Base-by-base conservation (phyloP, 331 rosid genomes). In the Quercus phellos region DNA sequence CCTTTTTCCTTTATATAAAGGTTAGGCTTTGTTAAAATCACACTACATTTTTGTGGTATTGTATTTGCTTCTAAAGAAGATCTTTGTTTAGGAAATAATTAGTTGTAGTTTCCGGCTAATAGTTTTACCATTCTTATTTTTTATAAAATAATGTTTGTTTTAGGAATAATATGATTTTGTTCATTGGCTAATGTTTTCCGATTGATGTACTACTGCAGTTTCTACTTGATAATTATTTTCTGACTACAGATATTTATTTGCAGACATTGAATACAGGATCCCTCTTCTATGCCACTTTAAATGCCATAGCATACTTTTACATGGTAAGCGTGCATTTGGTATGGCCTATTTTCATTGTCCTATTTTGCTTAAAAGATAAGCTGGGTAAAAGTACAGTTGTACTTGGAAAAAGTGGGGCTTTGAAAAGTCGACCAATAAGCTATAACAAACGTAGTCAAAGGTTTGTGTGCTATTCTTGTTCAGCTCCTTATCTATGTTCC, bases 191-290 rank as follows among this genome's bases (percentile, higher is more conserved):
- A 54, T 72, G n/a, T 6, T 70, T 68, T 60, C 22, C 46, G 64
- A 35, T 63, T 74, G 74, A 67, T 75, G 24, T 56, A n/a, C 27
- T 16, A 35, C 74, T 55, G 69, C 30, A 38, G n/a, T 81, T 64
- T 80, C 69, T 83, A 70, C 69, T 53, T 75, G 29, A 73, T 32
- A 14, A 72, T 35, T 66, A n/a, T 87, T 83, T 74, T 85, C 92
- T 88, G 72, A 89, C 85, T 78, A 69, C 70, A 70, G 19, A 68
- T 81, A 21, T 78, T 30, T 67, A 55, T 66, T 74, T 90, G 89
- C 72, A 94, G 99, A 94, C 99, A 60, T 83, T 94, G 81, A 94
- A 94, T 86, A 94, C 98, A 27, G 99, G 99, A 78, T 94, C 98
- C 79, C 97, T 94, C 81, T 94, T 94, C 74, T 94, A 90, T 86